Percentiles rank a stretch among this genome's conserved stretches.
These are phyloP conservation scores for Gnaphalium uliginosum DNA, from an alignment of 129 eudicot genomes.

Conservation along the genomic window DNA sequence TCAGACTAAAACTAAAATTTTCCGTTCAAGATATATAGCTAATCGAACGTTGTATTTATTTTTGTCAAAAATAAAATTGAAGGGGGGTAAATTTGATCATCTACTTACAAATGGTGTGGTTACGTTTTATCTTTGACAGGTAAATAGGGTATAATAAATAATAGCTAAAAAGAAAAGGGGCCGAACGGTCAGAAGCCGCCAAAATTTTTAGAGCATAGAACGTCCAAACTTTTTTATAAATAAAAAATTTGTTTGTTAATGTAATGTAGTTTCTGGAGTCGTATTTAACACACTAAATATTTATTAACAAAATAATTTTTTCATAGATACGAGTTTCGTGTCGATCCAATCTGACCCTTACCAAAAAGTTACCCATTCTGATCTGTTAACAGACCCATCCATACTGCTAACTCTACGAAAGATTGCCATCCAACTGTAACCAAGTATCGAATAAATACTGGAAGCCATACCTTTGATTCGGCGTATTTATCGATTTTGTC, in stretches of 20 bases:
- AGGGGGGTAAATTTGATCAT: background rate
- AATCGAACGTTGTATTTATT: background rate
- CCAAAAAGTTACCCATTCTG: background rate
- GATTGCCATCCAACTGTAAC: background rate
- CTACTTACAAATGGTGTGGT: background rate
- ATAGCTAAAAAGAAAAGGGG: background rate
- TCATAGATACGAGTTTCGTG: background rate
- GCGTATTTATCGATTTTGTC: conserved; percentile 73
- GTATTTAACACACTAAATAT: background rate
- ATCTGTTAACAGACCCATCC: background rate
- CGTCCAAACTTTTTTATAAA: background rate
- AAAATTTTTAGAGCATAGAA: background rate
- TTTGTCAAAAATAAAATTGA: background rate
- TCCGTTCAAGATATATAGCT: background rate
- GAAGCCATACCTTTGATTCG: conserved; percentile 59
- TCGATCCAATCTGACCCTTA: background rate
- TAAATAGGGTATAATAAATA: background rate
- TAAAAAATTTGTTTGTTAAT: background rate
- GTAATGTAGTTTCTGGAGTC: background rate
- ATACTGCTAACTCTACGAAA: background rate
- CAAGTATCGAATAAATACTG: background rate
- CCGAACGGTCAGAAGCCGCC: background rate
- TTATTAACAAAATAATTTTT: background rate
- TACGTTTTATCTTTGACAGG: background rate
- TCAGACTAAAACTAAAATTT: too few species aligned